These are phyloP conservation scores for Phytophthora sp. DNA, from an alignment of 352 stramenopile species.

Conservation along the genomic window DNA sequence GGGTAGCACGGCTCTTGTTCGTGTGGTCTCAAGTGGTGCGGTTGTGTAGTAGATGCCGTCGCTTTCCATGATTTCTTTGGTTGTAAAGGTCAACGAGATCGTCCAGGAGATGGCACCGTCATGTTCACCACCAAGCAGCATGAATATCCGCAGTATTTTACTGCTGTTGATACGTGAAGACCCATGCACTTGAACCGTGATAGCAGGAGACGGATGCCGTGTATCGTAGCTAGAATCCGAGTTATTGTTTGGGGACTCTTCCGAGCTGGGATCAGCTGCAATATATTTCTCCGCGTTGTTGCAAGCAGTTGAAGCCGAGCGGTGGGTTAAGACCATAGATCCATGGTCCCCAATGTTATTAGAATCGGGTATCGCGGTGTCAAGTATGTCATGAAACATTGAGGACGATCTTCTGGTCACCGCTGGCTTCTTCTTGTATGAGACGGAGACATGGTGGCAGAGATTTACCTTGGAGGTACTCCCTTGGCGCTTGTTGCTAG, in stretches of 20 bases:
- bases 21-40: slow-evolving; percentile 20
- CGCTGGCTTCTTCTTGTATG: slow-evolving; percentile 8
- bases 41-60: slow-evolving; percentile 35
- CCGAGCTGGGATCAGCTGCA: neutral
- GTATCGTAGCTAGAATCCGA: neutral
- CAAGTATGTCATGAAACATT: too few relatives aligned
- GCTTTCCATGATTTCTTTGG: slow-evolving; percentile 31
- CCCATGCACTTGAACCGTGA: slow-evolving; percentile 5
- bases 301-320: slow-evolving; percentile 8
- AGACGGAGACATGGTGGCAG: neutral
- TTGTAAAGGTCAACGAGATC: slow-evolving; percentile 23
- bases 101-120: slow-evolving; percentile 45
- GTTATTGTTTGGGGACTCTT: too few relatives aligned
- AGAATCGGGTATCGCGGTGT: too few relatives aligned
- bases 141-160: slow-evolving; percentile 31
- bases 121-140: slow-evolving; percentile 46
- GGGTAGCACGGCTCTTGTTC: slow-evolving; percentile 22
- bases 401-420: neutral
- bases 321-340: neutral
- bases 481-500: slow-evolving; percentile 18
- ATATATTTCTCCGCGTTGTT: neutral
- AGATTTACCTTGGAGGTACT: neutral
- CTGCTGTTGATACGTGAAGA: neutral
- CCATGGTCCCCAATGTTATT: neutral
- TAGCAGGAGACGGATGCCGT: neutral